Evolutionary conservation across 2,329 filamentous ascomycete species (phyloP).

Genomic region (Torrubiellomyces zombiae): DNA sequence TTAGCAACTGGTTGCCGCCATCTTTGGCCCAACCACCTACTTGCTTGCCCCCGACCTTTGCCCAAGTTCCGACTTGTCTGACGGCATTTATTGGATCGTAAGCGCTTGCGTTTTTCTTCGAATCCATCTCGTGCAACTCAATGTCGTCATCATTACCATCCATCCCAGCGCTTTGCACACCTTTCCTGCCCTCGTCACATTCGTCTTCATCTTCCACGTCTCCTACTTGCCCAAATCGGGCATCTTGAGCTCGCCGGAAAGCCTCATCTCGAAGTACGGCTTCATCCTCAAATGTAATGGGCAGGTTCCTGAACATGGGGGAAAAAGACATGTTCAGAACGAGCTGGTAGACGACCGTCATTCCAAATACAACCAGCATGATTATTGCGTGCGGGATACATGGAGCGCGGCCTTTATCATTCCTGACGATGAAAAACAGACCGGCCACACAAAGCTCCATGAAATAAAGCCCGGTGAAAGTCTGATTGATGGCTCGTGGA

Average conservation of each 20-base stretch:
- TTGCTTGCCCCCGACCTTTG: constrained; percentile 15
- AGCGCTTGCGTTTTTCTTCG: constrained; percentile 4
- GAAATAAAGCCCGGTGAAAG: constrained; percentile 86
- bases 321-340: constrained; percentile 70
- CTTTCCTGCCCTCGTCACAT: constrained; percentile 20
- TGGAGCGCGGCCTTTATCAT: constrained; percentile 33
- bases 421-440: constrained; percentile 63
- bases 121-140: constrained; percentile 23
- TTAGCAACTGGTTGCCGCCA: constrained; percentile 30
- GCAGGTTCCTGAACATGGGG: constrained; percentile 74
- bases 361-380: constrained; percentile 60
- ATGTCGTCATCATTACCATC: constrained; percentile 20
- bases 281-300: constrained; percentile 90
- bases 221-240: constrained; percentile 44
- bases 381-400: constrained; percentile 65
- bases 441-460: constrained; percentile 87
- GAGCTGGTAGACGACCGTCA: constrained; percentile 65
- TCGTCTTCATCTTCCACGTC: constrained; percentile 35
- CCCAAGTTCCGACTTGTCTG: constrained; percentile 30
- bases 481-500: constrained; percentile 82
- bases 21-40: constrained; percentile 20
- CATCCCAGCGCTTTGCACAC: constrained; percentile 2
- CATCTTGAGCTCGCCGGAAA: constrained; percentile 64
- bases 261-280: constrained; percentile 80
- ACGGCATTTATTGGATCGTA: constrained; percentile 25